Conservation (phyloP, 2,329 filamentous ascomycete genomes). For the Talaromyces islandicus region DNA sequence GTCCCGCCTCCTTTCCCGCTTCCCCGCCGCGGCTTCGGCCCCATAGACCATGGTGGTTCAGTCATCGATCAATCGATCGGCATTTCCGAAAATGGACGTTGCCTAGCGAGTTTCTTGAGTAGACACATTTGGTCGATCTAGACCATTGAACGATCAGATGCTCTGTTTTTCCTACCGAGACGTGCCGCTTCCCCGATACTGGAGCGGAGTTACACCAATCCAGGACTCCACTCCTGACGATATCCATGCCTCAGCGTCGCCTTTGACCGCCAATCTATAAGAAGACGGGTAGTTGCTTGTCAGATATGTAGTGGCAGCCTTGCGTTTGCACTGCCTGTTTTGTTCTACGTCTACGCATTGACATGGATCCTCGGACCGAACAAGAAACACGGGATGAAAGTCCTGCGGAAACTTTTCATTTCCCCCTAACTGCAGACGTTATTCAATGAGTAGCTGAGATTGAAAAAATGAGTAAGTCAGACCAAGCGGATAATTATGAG, state of each 20-base stretch:
- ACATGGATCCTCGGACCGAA: background rate
- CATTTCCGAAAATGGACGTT: no score
- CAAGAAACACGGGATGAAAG: background rate
- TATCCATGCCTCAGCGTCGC: background rate
- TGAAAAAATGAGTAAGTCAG: background rate
- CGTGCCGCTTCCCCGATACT: background rate
- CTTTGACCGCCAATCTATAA: background rate
- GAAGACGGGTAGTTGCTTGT: background rate
- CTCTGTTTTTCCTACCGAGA: no score
- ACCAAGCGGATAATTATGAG: background rate
- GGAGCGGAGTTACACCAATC: background rate
- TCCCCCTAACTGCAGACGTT: background rate
- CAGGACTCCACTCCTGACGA: background rate
- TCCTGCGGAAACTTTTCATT: background rate
- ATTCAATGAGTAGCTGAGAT: background rate
- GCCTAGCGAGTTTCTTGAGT: no score
- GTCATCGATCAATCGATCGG: no score
- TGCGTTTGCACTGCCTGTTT: background rate
- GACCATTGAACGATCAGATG: no score
- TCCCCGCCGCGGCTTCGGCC: no score
- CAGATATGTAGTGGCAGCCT: background rate
- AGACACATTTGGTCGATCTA: no score
- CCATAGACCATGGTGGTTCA: no score
- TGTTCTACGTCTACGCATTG: background rate
- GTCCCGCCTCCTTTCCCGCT: no score